Evolutionary conservation across 331 rosid species (phyloP).

Genomic region (Cydonia oblonga): DNA sequence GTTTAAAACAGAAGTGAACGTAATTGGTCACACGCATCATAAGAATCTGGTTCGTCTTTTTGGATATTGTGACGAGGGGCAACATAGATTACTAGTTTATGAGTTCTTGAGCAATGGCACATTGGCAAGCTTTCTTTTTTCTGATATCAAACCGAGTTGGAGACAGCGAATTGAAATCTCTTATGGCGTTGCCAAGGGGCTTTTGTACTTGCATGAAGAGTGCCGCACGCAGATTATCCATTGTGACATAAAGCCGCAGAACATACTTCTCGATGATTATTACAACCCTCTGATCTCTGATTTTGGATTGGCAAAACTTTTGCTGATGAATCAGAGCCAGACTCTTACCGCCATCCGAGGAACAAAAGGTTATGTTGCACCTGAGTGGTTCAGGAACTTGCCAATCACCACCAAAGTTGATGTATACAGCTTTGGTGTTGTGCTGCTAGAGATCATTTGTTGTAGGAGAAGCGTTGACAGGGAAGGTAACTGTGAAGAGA

Average conservation of each 20-base stretch:
- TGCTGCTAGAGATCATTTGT: slow-evolving; percentile 42
- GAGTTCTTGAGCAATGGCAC: slow-evolving; percentile 47
- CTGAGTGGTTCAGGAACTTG: slow-evolving; percentile 45
- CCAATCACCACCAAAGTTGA: slow-evolving; percentile 40
- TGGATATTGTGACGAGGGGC: slow-evolving; percentile 37
- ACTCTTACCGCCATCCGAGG: slow-evolving; percentile 44
- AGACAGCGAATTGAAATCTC: slow-evolving; percentile 28
- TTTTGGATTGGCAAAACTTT: slow-evolving; percentile 42
- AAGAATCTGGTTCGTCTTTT: slow-evolving; percentile 43
- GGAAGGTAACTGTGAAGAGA: slow-evolving; percentile 13
- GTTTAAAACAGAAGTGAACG: slow-evolving; percentile 35
- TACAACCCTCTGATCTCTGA: slow-evolving; percentile 28
- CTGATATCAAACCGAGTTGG: slow-evolving; percentile 38
- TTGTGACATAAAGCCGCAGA: slow-evolving; percentile 52
- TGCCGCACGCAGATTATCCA: slow-evolving; percentile 45
- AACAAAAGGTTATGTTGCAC: slow-evolving; percentile 59
- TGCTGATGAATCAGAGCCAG: slow-evolving; percentile 33
- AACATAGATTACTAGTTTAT: slow-evolving; percentile 29
- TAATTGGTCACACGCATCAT: slow-evolving; percentile 47
- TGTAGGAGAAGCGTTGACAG: slow-evolving; percentile 29
- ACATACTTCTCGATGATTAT: slow-evolving; percentile 40
- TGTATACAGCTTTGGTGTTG: slow-evolving; percentile 47
- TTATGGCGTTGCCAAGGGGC: slow-evolving; percentile 35
- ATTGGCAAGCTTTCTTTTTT: slow-evolving; percentile 34
- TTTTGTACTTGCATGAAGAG: slow-evolving; percentile 50